Evolutionary conservation across 495 filamentous ascomycete species (phyloP).

Genomic region (Xylaria bambusicola): DNA sequence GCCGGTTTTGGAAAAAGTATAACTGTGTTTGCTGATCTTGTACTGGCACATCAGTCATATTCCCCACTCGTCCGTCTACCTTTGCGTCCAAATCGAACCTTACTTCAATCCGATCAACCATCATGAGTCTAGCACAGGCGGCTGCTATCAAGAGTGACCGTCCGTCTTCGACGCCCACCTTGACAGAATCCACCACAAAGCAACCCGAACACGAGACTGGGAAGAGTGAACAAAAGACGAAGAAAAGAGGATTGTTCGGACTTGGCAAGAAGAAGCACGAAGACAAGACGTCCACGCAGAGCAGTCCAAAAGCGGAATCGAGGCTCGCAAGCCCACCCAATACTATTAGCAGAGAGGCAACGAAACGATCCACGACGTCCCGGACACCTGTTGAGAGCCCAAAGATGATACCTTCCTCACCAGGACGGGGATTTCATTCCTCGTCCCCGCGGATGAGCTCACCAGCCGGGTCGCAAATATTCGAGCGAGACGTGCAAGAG

Average conservation of each 20-base stretch:
- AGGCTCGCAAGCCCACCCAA: constrained; percentile 29
- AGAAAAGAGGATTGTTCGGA: constrained; percentile 59
- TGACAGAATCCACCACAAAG: constrained; percentile 29
- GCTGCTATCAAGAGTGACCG: constrained; percentile 27
- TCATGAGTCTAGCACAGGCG: constrained; percentile 32
- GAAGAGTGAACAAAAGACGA: constrained; percentile 41
- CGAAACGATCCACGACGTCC: constrained; percentile 39
- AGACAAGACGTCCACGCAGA: constrained; percentile 36
- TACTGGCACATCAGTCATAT: constrained; percentile 13
- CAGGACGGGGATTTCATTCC: constrained; percentile 53
- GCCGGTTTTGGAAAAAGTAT: constrained; percentile 6
- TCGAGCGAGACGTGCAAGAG: constrained; percentile 92
- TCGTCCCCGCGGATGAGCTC: constrained; percentile 64
- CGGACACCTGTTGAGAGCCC: constrained; percentile 46
- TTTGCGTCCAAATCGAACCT: neutral
- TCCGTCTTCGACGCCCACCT: constrained; percentile 39
- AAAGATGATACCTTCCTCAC: constrained; percentile 50
- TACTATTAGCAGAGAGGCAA: constrained; percentile 14
- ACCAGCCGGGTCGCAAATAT: constrained; percentile 79
- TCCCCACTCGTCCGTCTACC: neutral
- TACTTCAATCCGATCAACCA: neutral
- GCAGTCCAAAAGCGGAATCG: constrained; percentile 29
- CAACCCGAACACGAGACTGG: constrained; percentile 32
- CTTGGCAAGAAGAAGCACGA: constrained; percentile 69
- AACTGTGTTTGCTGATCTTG: constrained; percentile 17